phyloP scores from a whole-genome alignment of 2,329 filamentous ascomycete species.

The Ilyonectria robusta region DNA sequence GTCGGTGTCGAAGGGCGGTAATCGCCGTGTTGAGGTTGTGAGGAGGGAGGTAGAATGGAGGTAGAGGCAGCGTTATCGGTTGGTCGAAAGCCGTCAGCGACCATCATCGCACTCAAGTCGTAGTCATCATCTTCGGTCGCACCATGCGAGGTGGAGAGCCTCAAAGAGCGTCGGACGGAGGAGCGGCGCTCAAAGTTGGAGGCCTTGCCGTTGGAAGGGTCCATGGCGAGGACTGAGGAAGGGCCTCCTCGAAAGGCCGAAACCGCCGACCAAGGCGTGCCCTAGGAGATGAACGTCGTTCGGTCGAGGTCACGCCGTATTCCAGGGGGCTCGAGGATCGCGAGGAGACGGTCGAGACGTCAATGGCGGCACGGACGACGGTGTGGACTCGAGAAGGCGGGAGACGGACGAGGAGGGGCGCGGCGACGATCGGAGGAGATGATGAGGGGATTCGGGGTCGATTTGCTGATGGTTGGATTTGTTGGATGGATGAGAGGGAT shows the following conservation, averaged over 20 bases:
- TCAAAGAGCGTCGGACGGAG: slow-evolving; percentile 60
- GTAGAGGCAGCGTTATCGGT: slow-evolving; percentile 36
- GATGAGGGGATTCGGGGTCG: slow-evolving; percentile 20
- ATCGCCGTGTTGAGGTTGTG: slow-evolving; percentile 35
- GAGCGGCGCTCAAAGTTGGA: slow-evolving; percentile 58
- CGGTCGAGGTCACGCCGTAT: slow-evolving; percentile 28
- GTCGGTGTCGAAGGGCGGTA: slow-evolving; percentile 19
- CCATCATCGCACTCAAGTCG: slow-evolving; percentile 63
- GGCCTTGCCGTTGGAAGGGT: slow-evolving; percentile 55
- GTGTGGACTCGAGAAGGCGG: slow-evolving; percentile 12
- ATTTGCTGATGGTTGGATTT: slow-evolving; percentile 1
- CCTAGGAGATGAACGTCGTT: slow-evolving; percentile 34
- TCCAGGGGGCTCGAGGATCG: slow-evolving; percentile 35
- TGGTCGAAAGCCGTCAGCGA: slow-evolving; percentile 68
- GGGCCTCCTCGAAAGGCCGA: slow-evolving; percentile 43
- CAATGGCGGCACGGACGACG: slow-evolving; percentile 18
- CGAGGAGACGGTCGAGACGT: slow-evolving; percentile 29
- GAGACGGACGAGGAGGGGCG: background rate
- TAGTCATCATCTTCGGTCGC: slow-evolving; percentile 61
- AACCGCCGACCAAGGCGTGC: slow-evolving; percentile 46
- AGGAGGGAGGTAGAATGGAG: slow-evolving; percentile 31
- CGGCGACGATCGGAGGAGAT: slow-evolving; percentile 18
- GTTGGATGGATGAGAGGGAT: slow-evolving; percentile 9
- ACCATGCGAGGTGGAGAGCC: slow-evolving; percentile 51
- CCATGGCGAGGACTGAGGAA: slow-evolving; percentile 54